Conservation (phyloP, 306 rosid species). For the Erythrophleum fordii region DNA sequence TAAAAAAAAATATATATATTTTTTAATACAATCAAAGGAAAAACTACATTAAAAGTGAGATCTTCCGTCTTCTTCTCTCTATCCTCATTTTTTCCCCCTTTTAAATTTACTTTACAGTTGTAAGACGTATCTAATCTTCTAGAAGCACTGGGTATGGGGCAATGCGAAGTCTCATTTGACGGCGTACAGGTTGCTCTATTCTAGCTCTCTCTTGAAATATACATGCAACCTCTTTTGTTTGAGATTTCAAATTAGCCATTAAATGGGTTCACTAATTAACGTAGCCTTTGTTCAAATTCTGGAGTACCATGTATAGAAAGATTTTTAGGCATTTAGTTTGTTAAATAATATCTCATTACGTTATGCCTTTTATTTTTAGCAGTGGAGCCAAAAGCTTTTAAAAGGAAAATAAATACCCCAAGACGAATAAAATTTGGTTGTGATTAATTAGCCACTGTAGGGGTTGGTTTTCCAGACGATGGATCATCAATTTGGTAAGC, state of each 20-base stretch:
- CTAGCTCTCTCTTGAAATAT: neutral
- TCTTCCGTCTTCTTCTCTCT: neutral
- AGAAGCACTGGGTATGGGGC: neutral
- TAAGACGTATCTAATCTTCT: neutral
- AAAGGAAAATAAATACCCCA: neutral
- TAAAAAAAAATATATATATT: neutral
- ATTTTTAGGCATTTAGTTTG: no score
- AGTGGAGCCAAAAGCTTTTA: neutral
- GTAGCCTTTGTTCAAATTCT: neutral
- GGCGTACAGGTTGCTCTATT: neutral
- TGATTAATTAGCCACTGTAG: neutral
- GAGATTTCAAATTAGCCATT: neutral
- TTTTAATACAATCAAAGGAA: no score
- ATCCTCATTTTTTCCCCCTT: neutral
- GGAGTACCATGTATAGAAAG: neutral
- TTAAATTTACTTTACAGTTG: neutral
- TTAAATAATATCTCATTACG: no score
- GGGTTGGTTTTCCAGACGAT: neutral
- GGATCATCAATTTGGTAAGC: neutral
- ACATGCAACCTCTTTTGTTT: neutral
- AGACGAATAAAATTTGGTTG: neutral
- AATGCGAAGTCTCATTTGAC: neutral
- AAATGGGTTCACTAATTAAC: neutral
- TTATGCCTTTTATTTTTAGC: neutral
- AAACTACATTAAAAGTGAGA: neutral